phyloP scores from a whole-genome alignment of 2,329 filamentous ascomycete species.

The Diaporthe sp. region DNA sequence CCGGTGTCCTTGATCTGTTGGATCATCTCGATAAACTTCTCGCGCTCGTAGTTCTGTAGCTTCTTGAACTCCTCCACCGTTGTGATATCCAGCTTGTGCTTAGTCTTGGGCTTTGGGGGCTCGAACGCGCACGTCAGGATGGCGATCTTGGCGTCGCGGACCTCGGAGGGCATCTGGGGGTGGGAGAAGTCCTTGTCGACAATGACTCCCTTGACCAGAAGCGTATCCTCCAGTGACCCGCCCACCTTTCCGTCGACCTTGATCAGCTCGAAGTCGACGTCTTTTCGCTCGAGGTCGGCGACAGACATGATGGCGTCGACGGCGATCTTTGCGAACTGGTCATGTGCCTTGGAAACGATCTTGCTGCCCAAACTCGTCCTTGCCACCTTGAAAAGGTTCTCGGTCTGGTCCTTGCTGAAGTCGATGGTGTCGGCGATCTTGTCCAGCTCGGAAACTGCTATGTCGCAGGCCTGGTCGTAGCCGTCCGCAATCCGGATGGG shows the following conservation, averaged over 20 bases:
- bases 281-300: slow-evolving; percentile 93
- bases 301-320: slow-evolving; percentile 97
- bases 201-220: slow-evolving; percentile 97
- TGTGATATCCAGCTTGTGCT: slow-evolving; percentile 98
- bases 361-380: slow-evolving; percentile 97
- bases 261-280: slow-evolving; percentile 99
- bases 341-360: slow-evolving; percentile 98
- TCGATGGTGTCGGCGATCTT: slow-evolving; percentile 91
- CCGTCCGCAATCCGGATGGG: slow-evolving; percentile 98
- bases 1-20: slow-evolving; percentile 97
- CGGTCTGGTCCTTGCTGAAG: slow-evolving; percentile 83
- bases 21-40: slow-evolving; percentile 99
- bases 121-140: slow-evolving; percentile 99
- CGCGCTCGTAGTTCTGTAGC: slow-evolving; percentile 93
- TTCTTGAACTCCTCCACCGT: slow-evolving; percentile 99
- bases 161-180: slow-evolving; percentile 97
- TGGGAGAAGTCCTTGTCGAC: slow-evolving; percentile 99
- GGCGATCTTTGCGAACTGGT: slow-evolving; percentile 97
- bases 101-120: slow-evolving; percentile 99
- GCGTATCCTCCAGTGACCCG: slow-evolving; percentile 89
- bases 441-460: slow-evolving; percentile 92
- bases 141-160: slow-evolving; percentile 94
- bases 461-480: slow-evolving; percentile 97
- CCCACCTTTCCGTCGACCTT: slow-evolving; percentile 99
- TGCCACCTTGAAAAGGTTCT: slow-evolving; percentile 93